phyloP scores from a whole-genome alignment of 768 basidiomycete genomes.

The Sutorius australiensis region DNA sequence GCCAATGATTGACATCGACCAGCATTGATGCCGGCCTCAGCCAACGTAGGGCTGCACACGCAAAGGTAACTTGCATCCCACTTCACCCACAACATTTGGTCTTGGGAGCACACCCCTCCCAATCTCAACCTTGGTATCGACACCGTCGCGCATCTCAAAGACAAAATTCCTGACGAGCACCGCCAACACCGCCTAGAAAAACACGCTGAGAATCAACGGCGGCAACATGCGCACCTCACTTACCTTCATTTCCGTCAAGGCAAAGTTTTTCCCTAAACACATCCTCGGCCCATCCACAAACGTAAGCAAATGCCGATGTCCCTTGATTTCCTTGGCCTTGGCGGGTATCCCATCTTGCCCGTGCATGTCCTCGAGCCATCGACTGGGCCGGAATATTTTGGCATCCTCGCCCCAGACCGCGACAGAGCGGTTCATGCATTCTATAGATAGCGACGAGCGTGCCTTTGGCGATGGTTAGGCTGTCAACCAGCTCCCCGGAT shows the following conservation, averaged over 20 bases:
- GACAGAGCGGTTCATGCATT: constrained; percentile 47
- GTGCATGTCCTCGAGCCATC: constrained; percentile 47
- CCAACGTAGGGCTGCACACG: background rate
- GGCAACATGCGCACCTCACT: background rate
- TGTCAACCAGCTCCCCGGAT: constrained; percentile 36
- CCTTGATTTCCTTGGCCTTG: constrained; percentile 40
- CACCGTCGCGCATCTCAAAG: background rate
- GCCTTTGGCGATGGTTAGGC: constrained; percentile 46
- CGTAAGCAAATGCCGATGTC: constrained; percentile 49
- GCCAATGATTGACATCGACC: background rate
- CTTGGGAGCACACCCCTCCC: background rate
- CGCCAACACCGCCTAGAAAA: background rate
- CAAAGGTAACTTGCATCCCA: background rate
- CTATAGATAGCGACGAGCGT: constrained; percentile 41
- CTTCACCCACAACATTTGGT: background rate
- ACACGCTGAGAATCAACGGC: background rate
- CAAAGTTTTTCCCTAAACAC: constrained; percentile 49
- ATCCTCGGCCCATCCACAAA: constrained; percentile 48
- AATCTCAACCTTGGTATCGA: background rate
- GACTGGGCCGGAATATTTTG: constrained; percentile 54
- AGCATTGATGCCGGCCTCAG: background rate
- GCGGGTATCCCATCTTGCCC: constrained; percentile 18
- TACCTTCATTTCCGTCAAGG: constrained; percentile 36
- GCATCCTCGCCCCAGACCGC: constrained; percentile 60
- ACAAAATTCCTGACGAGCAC: background rate